phyloP scores from a whole-genome alignment of 768 basidiomycete species.

The Pulveroboletus frians region DNA sequence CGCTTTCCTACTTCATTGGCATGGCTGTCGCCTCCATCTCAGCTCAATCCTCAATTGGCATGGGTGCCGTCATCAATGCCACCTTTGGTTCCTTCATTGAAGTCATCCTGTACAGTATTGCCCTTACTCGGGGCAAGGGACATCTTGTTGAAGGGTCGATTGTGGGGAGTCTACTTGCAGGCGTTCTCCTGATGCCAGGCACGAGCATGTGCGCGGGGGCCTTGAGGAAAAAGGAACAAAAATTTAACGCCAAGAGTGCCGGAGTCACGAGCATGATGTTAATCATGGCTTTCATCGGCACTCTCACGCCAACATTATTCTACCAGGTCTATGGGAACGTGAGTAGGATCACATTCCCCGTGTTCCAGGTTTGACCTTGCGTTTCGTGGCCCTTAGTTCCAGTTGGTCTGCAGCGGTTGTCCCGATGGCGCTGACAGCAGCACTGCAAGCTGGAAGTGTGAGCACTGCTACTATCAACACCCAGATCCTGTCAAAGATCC shows the following conservation, averaged over 20 bases:
- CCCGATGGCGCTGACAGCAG: slow-evolving; percentile 35
- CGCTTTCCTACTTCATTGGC: slow-evolving; percentile 97
- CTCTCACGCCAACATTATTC: slow-evolving; percentile 90
- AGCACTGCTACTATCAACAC: slow-evolving; percentile 92
- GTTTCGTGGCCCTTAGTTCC: slow-evolving; percentile 54
- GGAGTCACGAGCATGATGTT: slow-evolving; percentile 99
- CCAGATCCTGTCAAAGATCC: slow-evolving; percentile 90
- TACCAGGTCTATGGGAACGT: slow-evolving; percentile 98
- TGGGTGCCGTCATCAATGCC: slow-evolving; percentile 99
- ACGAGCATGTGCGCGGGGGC: slow-evolving; percentile 93
- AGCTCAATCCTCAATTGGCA: slow-evolving; percentile 97
- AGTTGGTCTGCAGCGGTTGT: slow-evolving; percentile 80
- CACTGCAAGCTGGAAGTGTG: slow-evolving; percentile 67
- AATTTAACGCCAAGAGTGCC: slow-evolving; percentile 98
- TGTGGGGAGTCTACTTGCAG: slow-evolving; percentile 90
- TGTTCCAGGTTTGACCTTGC: slow-evolving; percentile 5
- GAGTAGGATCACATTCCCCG: slow-evolving; percentile 32
- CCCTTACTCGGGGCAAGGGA: slow-evolving; percentile 86
- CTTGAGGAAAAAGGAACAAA: slow-evolving; percentile 86
- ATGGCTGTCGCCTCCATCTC: slow-evolving; percentile 99
- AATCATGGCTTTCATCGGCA: slow-evolving; percentile 99
- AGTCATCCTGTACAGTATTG: slow-evolving; percentile 88
- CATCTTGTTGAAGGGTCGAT: slow-evolving; percentile 96
- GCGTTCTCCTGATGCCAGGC: slow-evolving; percentile 95
- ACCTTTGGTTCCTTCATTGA: slow-evolving; percentile 99